Conservation (phyloP, 2,329 filamentous ascomycete species). For the Pseudogymnoascus sp. region DNA sequence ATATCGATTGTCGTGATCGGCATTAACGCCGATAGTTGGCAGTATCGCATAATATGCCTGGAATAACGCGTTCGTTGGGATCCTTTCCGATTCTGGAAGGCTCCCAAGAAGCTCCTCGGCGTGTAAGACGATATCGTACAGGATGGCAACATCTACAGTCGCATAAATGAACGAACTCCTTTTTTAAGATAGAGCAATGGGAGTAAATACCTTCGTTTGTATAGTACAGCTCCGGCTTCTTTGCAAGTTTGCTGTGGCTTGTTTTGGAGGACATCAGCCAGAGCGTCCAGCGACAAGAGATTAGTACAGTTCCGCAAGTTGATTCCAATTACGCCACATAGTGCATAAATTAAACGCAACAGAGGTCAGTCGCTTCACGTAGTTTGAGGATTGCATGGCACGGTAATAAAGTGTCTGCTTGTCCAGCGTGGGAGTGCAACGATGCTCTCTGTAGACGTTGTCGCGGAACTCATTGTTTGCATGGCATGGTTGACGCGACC, state of each 20-base stretch:
- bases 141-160: slow-evolving; percentile 62
- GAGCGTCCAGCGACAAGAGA: background rate
- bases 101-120: slow-evolving; percentile 58
- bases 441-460: background rate
- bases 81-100: slow-evolving; percentile 52
- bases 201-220: slow-evolving; percentile 51
- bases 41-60: slow-evolving; percentile 72
- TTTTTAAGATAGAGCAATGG: background rate
- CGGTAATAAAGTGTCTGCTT: background rate
- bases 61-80: slow-evolving; percentile 73
- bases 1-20: slow-evolving; percentile 68
- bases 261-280: slow-evolving; percentile 9
- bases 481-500: background rate
- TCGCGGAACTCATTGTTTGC: background rate
- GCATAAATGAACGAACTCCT: background rate
- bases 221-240: slow-evolving; percentile 40
- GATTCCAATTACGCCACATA: slow-evolving; percentile 7
- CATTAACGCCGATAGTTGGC: slow-evolving; percentile 60
- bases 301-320: slow-evolving; percentile 3
- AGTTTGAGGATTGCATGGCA: background rate
- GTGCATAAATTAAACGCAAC: background rate
- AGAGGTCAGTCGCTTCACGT: background rate
- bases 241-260: background rate
- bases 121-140: slow-evolving; percentile 67
- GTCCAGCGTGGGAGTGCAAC: background rate